phyloP scores from a whole-genome alignment of 257 asterid genomes.

The Plantago ovata region DNA sequence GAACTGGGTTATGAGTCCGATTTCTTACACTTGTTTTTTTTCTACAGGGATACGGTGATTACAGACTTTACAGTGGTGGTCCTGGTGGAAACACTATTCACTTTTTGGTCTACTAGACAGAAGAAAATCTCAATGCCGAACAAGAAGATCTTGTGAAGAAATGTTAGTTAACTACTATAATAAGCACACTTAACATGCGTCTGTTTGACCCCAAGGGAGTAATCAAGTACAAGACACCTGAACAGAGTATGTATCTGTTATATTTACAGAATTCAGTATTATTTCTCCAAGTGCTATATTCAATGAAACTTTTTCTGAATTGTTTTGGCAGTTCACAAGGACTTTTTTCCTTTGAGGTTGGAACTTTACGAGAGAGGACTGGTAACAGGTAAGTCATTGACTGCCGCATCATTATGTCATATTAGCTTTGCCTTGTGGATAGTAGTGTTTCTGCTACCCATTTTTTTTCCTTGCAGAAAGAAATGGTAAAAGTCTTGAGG shows the following conservation, averaged over 20 bases:
- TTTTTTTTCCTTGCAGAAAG: constrained; percentile 47
- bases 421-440: neutral
- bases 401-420: neutral
- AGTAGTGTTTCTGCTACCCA: neutral
- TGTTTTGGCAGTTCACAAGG: constrained; percentile 79
- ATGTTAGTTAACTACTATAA: constrained; percentile 66
- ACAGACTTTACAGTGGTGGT: too few species aligned
- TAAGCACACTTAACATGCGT: constrained; percentile 91
- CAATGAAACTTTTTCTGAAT: neutral
- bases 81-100: constrained; percentile 61
- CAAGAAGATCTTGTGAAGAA: constrained; percentile 76
- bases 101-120: constrained; percentile 50
- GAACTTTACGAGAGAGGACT: constrained; percentile 77
- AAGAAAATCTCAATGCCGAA: constrained; percentile 52
- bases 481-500: constrained; percentile 61
- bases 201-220: constrained; percentile 76
- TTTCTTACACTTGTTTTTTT: neutral
- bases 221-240: constrained; percentile 87
- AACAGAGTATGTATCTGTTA: constrained; percentile 59
- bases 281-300: neutral
- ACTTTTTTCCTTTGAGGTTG: constrained; percentile 70
- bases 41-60: constrained; percentile 61
- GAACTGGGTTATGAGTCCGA: too few species aligned
- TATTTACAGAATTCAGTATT: neutral
- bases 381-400: constrained; percentile 49